These are phyloP conservation scores for Leptodontidium sp. DNA, from an alignment of 2,329 filamentous ascomycete genomes.

Conservation along the genomic window DNA sequence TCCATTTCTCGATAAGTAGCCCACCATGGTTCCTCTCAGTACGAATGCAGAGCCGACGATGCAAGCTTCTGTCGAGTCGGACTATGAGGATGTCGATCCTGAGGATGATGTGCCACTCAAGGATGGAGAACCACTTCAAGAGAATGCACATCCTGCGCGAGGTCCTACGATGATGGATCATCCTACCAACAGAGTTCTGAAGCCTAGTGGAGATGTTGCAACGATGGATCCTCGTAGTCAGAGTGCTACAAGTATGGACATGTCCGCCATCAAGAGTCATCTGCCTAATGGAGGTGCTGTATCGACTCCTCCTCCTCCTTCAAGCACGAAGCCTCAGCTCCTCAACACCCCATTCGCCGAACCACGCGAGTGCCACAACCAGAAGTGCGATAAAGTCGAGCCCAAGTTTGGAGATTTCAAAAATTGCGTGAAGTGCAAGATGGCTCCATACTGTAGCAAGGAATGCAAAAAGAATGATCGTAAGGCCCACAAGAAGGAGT, in stretches of 20 bases:
- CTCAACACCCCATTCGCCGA: background rate
- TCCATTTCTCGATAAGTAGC: too few species aligned
- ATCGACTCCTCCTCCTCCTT: background rate
- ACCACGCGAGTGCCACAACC: background rate
- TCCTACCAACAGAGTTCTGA: background rate
- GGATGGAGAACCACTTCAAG: background rate
- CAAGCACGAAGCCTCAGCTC: background rate
- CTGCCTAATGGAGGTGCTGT: too few species aligned
- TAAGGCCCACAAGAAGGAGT: background rate
- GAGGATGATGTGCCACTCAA: background rate
- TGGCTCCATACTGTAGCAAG: background rate
- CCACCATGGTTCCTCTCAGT: background rate
- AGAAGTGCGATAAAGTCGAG: background rate
- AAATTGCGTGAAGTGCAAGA: background rate
- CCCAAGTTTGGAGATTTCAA: background rate
- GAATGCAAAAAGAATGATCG: background rate
- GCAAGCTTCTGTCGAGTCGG: slow-evolving; percentile 3
- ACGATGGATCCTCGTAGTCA: too few species aligned
- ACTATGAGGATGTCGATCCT: background rate
- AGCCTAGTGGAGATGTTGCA: too few species aligned
- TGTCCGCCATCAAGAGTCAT: too few species aligned
- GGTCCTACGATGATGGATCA: background rate
- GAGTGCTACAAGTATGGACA: too few species aligned
- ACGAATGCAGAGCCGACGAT: background rate
- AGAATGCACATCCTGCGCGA: background rate